A percentile compares a stretch with the other conserved stretches of the same genome.
Conservation (phyloP, 352 stramenopile genomes). For the Phytopythium chamaehyphon region DNA sequence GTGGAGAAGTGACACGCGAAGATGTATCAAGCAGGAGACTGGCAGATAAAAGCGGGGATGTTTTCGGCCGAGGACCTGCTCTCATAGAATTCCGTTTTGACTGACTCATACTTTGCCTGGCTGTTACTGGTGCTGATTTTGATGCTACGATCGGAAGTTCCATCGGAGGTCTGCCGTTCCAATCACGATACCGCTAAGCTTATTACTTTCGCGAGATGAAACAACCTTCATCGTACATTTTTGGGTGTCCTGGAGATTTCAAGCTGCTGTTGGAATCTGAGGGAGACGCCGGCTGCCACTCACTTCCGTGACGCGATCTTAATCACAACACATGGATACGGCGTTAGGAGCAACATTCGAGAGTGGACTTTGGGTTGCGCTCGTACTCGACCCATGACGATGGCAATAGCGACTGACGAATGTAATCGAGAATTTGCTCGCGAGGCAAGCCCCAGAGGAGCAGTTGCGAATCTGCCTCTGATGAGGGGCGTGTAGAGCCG, state of each 20-base stretch:
- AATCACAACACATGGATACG: not conserved
- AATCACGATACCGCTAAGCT: no score
- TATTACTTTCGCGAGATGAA: not conserved
- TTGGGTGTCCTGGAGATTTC: conserved; percentile 9
- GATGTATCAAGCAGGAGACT: not conserved
- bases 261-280: conserved; percentile 4
- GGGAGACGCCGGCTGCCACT: conserved; percentile 38
- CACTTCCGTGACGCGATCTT: conserved; percentile 4
- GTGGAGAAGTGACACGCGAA: not conserved
- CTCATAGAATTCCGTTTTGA: not conserved
- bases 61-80: not conserved
- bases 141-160: conserved; percentile 1
- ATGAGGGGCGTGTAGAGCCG: not conserved
- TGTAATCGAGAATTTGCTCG: conserved; percentile 75
- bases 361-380: no score
- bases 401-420: conserved; percentile 68
- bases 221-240: not conserved
- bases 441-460: conserved; percentile 60
- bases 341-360: not conserved
- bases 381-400: conserved; percentile 57
- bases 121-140: not conserved
- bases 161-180: not conserved
- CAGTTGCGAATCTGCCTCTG: conserved; percentile 23
- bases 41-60: not conserved
- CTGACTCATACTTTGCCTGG: not conserved